Evolutionary conservation across 306 rosid genomes (phyloP), one percentile per base, ranked within the genome.

Genomic region (Lathyrus sativus): DNA sequence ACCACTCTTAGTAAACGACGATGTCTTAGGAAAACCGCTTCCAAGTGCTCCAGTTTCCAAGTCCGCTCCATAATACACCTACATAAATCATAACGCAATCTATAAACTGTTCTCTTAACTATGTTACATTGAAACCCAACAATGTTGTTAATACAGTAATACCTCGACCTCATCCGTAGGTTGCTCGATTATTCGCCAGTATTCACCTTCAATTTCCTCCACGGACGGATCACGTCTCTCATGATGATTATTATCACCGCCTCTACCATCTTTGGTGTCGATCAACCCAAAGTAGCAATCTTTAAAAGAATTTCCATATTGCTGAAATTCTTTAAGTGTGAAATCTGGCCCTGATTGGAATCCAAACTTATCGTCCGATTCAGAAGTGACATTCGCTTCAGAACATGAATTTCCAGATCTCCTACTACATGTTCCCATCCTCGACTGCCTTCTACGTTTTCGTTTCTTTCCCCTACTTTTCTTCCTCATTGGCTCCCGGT

Each of bases 21-120:
- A 81, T 17, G 76, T 62, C 81, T 90, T 90, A 4, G 96, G 92
- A 79, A 93, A 93, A 42, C 97, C 97, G 68, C 97, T 93, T 83
- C 88, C 89, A 76, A 93, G 85, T 39, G 78, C 78, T 57, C 85
- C 86, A 11, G 89, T 85, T 78, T 88, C 96, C 81, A 93, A 71
- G 83, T 93, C 99, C 71, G 97, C 97, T 70, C 99, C 99, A 73
- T 93, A 93, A 65, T 64, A 76, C 64, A 93, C 97, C 99, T 93
- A 77, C 73, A 81, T 12, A 73, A 62, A 65, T 13, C 14, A 72
- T 8, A 56, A 33, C 61, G 75, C 43, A 73, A 65, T 17, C 67
- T 48, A 70, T 48, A 67, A 35, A 31, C n/a, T 56, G 18, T 38
- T 72, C 62, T 13, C 58, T 11, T 35, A 75, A 15, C 50, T 45